These are phyloP conservation scores for Mycena kentingensis DNA, from an alignment of 768 basidiomycete genomes.

Conservation along the genomic window DNA sequence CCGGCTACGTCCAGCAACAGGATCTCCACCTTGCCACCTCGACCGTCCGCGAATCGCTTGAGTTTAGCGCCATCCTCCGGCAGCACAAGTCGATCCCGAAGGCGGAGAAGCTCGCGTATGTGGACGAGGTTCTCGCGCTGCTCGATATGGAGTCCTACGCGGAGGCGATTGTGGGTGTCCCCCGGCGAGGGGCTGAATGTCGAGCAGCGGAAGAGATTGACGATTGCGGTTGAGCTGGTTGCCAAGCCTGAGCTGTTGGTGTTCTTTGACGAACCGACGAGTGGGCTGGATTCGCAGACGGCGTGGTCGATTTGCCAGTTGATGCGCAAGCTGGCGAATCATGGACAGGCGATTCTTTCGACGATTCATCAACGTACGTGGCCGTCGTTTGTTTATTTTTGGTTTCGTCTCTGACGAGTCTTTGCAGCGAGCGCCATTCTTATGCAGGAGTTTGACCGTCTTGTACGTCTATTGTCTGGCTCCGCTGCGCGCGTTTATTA, in stretches of 20 bases:
- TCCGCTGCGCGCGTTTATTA: neutral
- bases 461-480: conserved; percentile 26
- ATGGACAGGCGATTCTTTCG: conserved; percentile 58
- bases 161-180: conserved; percentile 48
- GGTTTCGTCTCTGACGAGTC: conserved; percentile 4
- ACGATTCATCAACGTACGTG: conserved; percentile 36
- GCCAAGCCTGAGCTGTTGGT: conserved; percentile 53
- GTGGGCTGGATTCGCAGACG: conserved; percentile 54
- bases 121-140: conserved; percentile 48
- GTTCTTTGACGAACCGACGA: conserved; percentile 65
- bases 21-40: conserved; percentile 51
- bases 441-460: conserved; percentile 55
- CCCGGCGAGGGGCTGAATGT: conserved; percentile 38
- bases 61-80: conserved; percentile 48
- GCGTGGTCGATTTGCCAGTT: conserved; percentile 53
- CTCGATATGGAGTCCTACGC: conserved; percentile 50
- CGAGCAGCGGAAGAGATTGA: conserved; percentile 50
- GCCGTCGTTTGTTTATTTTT: neutral
- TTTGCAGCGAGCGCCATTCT: conserved; percentile 38
- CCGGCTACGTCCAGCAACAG: conserved; percentile 51
- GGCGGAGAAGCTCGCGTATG: conserved; percentile 46
- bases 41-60: conserved; percentile 51
- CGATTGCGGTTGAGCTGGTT: conserved; percentile 57
- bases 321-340: conserved; percentile 53
- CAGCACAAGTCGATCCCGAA: conserved; percentile 43